These are phyloP conservation scores for Cicer judaicum DNA, from an alignment of 306 rosid genomes.

Conservation along the genomic window DNA sequence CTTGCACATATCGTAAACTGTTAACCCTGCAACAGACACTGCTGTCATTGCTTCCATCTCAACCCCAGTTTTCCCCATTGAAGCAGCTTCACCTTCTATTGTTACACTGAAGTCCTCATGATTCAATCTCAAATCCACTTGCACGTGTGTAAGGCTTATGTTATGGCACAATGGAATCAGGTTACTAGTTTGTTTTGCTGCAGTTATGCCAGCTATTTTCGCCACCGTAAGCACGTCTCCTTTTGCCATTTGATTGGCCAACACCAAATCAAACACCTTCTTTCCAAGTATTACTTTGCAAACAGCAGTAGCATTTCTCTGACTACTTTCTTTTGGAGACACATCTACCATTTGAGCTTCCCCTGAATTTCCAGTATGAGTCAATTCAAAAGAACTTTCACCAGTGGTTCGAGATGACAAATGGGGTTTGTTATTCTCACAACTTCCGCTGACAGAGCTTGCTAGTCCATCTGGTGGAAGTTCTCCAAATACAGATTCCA, in stretches of 20 bases:
- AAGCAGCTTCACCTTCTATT: slow-evolving; percentile 80
- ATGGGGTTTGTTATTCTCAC: slow-evolving; percentile 44
- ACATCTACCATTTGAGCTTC: slow-evolving; percentile 96
- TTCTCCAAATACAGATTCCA: slow-evolving; percentile 81
- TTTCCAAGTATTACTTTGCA: slow-evolving; percentile 89
- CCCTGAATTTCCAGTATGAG: slow-evolving; percentile 74
- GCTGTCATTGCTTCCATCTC: slow-evolving; percentile 99
- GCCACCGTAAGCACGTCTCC: slow-evolving; percentile 93
- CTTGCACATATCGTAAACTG: slow-evolving; percentile 94
- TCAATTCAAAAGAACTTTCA: slow-evolving; percentile 53
- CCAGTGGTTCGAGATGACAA: slow-evolving; percentile 35
- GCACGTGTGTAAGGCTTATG: slow-evolving; percentile 70
- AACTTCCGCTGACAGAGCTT: slow-evolving; percentile 48
- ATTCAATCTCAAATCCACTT: slow-evolving; percentile 68
- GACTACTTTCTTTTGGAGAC: slow-evolving; percentile 70
- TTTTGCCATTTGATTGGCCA: slow-evolving; percentile 63
- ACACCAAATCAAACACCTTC: slow-evolving; percentile 83
- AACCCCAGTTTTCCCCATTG: slow-evolving; percentile 68
- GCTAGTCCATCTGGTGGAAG: slow-evolving; percentile 55
- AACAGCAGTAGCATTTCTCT: slow-evolving; percentile 73
- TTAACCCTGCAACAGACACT: slow-evolving; percentile 74
- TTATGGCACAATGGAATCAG: slow-evolving; percentile 87
- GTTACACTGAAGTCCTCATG: slow-evolving; percentile 67
- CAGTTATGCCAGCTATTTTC: slow-evolving; percentile 85
- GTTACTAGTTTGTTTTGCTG: slow-evolving; percentile 82